These are phyloP conservation scores for Wickerhamomyces hampshirensis DNA, from an alignment of 805 yeast genomes.

Conservation along the genomic window DNA sequence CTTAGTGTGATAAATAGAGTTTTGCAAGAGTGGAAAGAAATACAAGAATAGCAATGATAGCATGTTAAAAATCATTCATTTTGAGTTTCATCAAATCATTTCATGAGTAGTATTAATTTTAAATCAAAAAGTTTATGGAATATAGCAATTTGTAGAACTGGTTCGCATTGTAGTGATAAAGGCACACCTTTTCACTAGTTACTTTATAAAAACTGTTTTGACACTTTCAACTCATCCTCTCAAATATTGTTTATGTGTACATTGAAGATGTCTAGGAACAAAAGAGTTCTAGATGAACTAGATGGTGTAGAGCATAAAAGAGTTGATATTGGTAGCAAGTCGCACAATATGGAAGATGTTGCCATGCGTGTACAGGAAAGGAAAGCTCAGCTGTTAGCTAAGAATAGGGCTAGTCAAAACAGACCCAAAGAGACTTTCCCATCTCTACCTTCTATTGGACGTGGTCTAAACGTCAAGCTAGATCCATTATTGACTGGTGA, in stretches of 20 bases:
- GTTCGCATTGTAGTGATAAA: too few relatives aligned
- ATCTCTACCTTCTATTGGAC: constrained; percentile 2
- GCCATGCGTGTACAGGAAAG: constrained; percentile 1
- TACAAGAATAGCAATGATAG: not conserved
- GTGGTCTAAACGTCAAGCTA: constrained; percentile 24
- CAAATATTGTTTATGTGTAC: too few relatives aligned
- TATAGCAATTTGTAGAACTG: too few relatives aligned
- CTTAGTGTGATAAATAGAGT: constrained; percentile 43
- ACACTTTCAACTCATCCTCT: too few relatives aligned
- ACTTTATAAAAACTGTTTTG: too few relatives aligned
- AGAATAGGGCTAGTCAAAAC: not conserved
- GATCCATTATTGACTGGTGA: constrained; percentile 27
- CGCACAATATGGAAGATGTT: constrained; percentile 1
- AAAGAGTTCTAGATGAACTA: not conserved
- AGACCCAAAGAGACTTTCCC: not conserved
- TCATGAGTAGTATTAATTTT: too few relatives aligned
- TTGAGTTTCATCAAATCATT: too few relatives aligned
- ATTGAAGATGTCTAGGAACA: not conserved
- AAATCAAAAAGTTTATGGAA: not conserved
- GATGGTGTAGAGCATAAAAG: not conserved
- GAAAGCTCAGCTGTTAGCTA: constrained; percentile 1
- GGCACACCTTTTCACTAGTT: too few relatives aligned
- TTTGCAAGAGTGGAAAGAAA: not conserved
- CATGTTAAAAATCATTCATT: too few relatives aligned
- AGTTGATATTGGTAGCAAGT: not conserved